Evolutionary conservation across 306 rosid genomes (phyloP), one percentile per base, ranked within the genome.

Genomic region (Fragaria iinumae): DNA sequence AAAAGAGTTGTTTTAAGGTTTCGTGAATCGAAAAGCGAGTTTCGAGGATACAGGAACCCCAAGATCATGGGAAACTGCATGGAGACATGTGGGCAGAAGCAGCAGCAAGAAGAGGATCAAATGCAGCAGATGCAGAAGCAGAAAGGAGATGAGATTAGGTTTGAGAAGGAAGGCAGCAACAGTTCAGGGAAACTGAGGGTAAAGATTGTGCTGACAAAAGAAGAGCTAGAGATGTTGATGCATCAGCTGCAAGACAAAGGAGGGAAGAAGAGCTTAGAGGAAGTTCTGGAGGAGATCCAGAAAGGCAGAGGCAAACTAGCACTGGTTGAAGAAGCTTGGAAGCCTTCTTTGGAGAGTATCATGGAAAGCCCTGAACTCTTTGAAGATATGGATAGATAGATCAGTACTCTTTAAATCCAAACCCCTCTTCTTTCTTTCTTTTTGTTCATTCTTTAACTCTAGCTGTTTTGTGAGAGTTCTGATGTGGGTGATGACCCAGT

Each of bases 281-380:
- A 90, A 57, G 82, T 89, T 14, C 73, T 92, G 66, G 50, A n/a
- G 68, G 89, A 87, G 77, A 90, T 92, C 45, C 78, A 86, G 79
- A 93, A 60, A 45, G 71, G 78, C 12, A 88, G 94, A 86, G 72
- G 65, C 16, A 85, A 80, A 8, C 3, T 36, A 7, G 27, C 7
- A 18, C 47, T 36, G 56, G 65, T 38, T 63, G 57, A 36, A 59
- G 72, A 59, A n/a, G 85, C 74, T 3, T 94, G 98, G 98, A 94
- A 88, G 82, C 98, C 98, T 85, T 90, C 95, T 80, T 73, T 94
- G 23, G 97, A 90, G 56, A 88, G 91, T 41, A 88, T 94, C 69
- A 55, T 86, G 76, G 98, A 93, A 67, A 87, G 85, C 67, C 93
- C 97, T 64, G 97, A 93, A 81, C 14, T 84, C 13, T 75, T 66